Conservation (phyloP, 2,329 filamentous ascomycete genomes). For the Aspergillus puulaauensis region DNA sequence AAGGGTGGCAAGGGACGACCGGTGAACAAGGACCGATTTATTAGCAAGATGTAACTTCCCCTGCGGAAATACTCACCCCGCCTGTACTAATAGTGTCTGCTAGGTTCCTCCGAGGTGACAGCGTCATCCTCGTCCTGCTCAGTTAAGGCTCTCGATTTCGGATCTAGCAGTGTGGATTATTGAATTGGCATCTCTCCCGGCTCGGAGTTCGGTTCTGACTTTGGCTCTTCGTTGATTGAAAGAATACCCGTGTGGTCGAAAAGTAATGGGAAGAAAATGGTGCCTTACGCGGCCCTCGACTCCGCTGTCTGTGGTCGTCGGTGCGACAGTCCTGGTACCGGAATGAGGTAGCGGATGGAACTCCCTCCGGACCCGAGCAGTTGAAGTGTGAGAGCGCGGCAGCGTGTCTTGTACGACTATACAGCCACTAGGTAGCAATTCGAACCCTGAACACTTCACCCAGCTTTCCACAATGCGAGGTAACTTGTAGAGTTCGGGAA, state of each 20-base stretch:
- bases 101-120: constrained; percentile 84
- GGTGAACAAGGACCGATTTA: constrained; percentile 97
- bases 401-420: background rate
- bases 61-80: too few species aligned
- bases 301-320: background rate
- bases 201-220: constrained; percentile 10
- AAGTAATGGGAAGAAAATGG: background rate
- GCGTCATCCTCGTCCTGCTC: constrained; percentile 81
- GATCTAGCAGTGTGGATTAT: background rate
- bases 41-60: constrained; percentile 79
- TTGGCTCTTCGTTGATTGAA: constrained; percentile 7
- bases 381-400: background rate
- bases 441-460: background rate
- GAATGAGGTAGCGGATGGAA: background rate
- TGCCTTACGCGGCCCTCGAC: background rate
- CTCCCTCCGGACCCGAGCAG: background rate
- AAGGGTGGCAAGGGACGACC: constrained; percentile 85
- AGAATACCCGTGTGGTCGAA: constrained; percentile 4
- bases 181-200: constrained; percentile 2
- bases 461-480: too few species aligned
- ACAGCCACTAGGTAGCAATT: constrained; percentile 1
- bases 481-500: too few species aligned
- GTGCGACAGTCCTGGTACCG: background rate
- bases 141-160: constrained; percentile 54
- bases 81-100: background rate